Evolutionary conservation across 208 protist genomes (phyloP), one percentile per base, ranked within the genome.

Genomic region (Phytomonas sp.): DNA sequence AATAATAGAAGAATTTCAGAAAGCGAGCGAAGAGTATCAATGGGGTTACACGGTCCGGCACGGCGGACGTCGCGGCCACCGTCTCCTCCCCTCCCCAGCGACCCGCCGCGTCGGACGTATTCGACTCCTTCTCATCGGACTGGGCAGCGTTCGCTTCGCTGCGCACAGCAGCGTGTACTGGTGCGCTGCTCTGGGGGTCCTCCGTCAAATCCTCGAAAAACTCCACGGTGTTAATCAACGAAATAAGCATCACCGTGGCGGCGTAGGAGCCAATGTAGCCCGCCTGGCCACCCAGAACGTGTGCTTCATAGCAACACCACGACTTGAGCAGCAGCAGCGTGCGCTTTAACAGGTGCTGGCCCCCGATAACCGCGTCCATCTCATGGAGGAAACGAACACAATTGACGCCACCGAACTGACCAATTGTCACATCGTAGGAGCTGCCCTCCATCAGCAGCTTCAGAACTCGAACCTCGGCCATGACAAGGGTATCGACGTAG

Each of bases 231-330:
- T 96, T 94, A 26, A 96, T 62, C 71, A 97, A 85, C 11, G 91
- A 76, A 66, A 97, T 91, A 28, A 97, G 88, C 90, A 97, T 92
- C 28, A 95, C 79, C 8, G 91, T 97, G 5, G 92, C 80, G 0
- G 89, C 84, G 76, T 97, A 98, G 33, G 91, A 93, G 64, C 88
- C 87, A 61, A 98, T 84, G 65, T 97, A 88, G 28, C 94, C 92
- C 51, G 82, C 87, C 67, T 96, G 87, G 13, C 88, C 86, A 64
- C 91, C 91, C 15, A 98, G 80, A n/a, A 96, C 79, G 70, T 92
- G 87, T 0, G 87, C 84, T 74, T 98, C 93, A 74, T 96, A 98
- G 74, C 77, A 84, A 73, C 82, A 90, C 93, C 94, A 98, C 63
- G 87, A 77, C 77, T 97, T 98, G 28, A 97, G 70, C 28, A 98